Percentiles rank a stretch among this genome's conserved stretches.
Conservation (phyloP, 176 grass and related monocot species). For the Lolium rigidum region DNA sequence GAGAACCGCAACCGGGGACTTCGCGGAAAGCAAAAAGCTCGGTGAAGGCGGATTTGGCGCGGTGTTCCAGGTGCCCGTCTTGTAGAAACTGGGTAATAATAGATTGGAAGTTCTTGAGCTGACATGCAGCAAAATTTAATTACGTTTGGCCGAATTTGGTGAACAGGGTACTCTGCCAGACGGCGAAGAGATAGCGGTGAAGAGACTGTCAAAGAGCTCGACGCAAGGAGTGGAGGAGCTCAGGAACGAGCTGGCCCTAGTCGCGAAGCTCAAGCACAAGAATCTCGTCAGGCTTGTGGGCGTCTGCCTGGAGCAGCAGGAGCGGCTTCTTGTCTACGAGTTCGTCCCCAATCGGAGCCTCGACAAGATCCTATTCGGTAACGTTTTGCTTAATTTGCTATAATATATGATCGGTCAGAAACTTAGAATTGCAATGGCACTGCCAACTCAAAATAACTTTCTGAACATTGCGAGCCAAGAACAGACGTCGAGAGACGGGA, state of each 20-base stretch:
- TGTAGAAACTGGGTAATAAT: background rate
- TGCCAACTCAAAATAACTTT: too few species aligned
- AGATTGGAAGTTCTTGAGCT: background rate
- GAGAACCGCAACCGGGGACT: slow-evolving; percentile 30
- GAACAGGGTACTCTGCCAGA: slow-evolving; percentile 29
- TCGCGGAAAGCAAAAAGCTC: slow-evolving; percentile 43
- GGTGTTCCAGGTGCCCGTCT: slow-evolving; percentile 37
- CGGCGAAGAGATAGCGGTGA: slow-evolving; percentile 45
- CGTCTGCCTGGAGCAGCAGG: slow-evolving; percentile 34
- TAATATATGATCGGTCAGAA: too few species aligned
- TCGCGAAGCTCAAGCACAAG: slow-evolving; percentile 40
- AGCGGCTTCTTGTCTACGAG: too few species aligned
- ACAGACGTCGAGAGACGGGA: too few species aligned
- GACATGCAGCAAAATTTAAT: too few species aligned
- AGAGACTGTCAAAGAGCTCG: slow-evolving; percentile 33
- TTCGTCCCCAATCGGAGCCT: slow-evolving; percentile 39
- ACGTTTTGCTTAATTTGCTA: too few species aligned
- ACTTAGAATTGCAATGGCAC: too few species aligned
- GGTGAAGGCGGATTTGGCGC: slow-evolving; percentile 52
- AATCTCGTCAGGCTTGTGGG: slow-evolving; percentile 46
- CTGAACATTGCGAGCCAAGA: too few species aligned
- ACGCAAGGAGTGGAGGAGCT: slow-evolving; percentile 39
- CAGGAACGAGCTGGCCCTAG: slow-evolving; percentile 38
- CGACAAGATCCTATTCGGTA: background rate
- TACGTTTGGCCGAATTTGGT: background rate